Percentiles rank a stretch among this genome's conserved stretches.
Conservation (phyloP, 305 asterid species). For the Ilex paraguariensis region DNA sequence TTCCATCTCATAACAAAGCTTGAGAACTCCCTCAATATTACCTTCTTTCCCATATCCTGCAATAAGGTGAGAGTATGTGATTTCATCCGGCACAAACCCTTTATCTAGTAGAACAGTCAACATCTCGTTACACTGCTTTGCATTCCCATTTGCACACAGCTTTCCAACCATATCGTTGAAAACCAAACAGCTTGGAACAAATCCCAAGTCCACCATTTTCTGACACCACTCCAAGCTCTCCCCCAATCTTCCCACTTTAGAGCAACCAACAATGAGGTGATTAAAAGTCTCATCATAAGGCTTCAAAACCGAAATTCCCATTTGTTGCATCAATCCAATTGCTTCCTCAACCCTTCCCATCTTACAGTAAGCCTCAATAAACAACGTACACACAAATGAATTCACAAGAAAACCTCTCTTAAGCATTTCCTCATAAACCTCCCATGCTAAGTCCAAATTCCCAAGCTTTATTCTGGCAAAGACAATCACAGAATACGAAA, state of each 20-base stretch:
- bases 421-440: conserved; percentile 52
- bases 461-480: conserved; percentile 67
- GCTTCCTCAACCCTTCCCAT: conserved; percentile 53
- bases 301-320: conserved; percentile 43
- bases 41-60: conserved; percentile 51
- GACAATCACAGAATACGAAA: conserved; percentile 56
- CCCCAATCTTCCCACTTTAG: conserved; percentile 40
- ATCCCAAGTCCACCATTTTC: conserved; percentile 38
- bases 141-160: conserved; percentile 48
- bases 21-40: conserved; percentile 37
- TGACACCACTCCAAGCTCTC: conserved; percentile 50
- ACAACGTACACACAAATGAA: conserved; percentile 49
- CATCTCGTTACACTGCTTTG: conserved; percentile 50
- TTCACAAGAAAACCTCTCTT: conserved; percentile 69
- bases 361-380: conserved; percentile 46
- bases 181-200: conserved; percentile 43
- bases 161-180: conserved; percentile 44
- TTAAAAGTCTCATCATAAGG: conserved; percentile 49
- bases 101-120: conserved; percentile 53
- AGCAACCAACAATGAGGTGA: conserved; percentile 49
- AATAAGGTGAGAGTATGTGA: conserved; percentile 46
- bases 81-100: conserved; percentile 50
- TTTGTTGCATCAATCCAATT: conserved; percentile 36
- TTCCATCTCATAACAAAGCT: conserved; percentile 69
- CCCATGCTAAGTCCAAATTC: conserved; percentile 46